Base-by-base conservation (phyloP, 495 filamentous ascomycete genomes). In the Oidiodendron maius region DNA sequence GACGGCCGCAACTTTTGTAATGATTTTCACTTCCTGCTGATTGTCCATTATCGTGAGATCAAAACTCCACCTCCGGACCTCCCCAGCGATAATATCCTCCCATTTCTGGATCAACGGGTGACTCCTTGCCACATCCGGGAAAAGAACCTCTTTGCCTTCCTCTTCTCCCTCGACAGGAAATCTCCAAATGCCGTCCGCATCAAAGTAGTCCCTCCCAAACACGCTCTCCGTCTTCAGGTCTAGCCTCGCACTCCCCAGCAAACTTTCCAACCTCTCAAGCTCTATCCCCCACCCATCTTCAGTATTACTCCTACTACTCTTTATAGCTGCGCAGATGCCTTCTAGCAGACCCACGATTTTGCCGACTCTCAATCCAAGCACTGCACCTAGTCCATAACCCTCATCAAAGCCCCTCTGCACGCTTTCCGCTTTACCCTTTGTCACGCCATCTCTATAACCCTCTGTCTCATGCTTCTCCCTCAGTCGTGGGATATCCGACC, bases 401-500 rank as follows among this genome's bases (percentile, higher is more conserved):
- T 89, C 84, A 61, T 97, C 93, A 60, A 97, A 96, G 5, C 93
- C 91, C 15, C 65, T 63, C 60, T 97, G 91, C 11, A 94, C 75
- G 51, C 75, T 77, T 40, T 71, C 55, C 12, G 71, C 67, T 63
- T 96, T 96, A 16, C 83, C 84, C 3, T 61, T 57, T 3, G 84
- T 71, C 51, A 96, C 80, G 48, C 93, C 91, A 51, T 91, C 87
- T 49, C 91, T 83, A 67, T 96, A 97, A 41, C 93, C 91, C n/a
- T 84, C 80, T 6, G 82, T 96, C 26, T 77, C 74, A 64, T 96
- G 91, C 50, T 80, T 80, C 35, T 75, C 69, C 50, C 80, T 80
- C 12, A 94, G 76, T 43, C 82, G 77, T n/a, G 85, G 84, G 41
- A 89, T 74, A 55, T 93, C 87, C 35, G 82, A 85, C 16, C 69